Evolutionary conservation across 1,139 yeast genomes (phyloP), one percentile per base, ranked within the genome.

Genomic region (Zygosaccharomyces pseudobailii): DNA sequence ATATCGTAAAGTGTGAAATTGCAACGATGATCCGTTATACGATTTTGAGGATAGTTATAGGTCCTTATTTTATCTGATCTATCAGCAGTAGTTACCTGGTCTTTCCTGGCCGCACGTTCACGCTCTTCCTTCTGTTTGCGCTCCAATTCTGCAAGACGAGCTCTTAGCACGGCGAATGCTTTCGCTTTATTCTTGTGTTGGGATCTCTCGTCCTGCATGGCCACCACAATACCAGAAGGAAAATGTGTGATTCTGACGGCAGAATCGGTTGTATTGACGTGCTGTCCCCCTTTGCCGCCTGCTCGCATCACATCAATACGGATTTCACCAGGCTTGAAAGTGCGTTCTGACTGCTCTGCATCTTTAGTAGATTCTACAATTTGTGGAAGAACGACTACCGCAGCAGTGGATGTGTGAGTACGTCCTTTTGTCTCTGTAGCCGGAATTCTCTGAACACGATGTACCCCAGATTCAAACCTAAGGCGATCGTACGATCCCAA

Each of bases 281-380:
- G 98, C 69, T 92, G 99, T 0, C 99, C 99, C 47, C 99, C 99
- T 55, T 95, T 86, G 3, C 98, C 99, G 45, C 96, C 82, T 0
- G 98, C 88, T 59, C 98, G 74, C 97, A 90, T 94, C 10, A 94
- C 88, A 66, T 94, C 98, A 4, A 92, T 80, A 52, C 96, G 75
- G 13, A 92, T 83, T 60, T 92, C 98, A 3, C 87, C 95, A 0
- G 94, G 88, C 17, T 80, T 82, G 67, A 92, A 88, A 51, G 79
- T 79, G 40, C 92, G 70, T 58, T 86, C 94, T 51, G 83, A 87
- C 17, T 84, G 76, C 31, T 82, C 80, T 10, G 69, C 58, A n/a
- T 68, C 68, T 23, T 62, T 66, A 33, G 67, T 74, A 13, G 70
- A 70, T 9, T 69, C 70, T 5, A 84, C 81, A 62, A 89, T 72